Evolutionary conservation across 495 filamentous ascomycete species (phyloP).

Genomic region (Tuber microsphaerosporum): DNA sequence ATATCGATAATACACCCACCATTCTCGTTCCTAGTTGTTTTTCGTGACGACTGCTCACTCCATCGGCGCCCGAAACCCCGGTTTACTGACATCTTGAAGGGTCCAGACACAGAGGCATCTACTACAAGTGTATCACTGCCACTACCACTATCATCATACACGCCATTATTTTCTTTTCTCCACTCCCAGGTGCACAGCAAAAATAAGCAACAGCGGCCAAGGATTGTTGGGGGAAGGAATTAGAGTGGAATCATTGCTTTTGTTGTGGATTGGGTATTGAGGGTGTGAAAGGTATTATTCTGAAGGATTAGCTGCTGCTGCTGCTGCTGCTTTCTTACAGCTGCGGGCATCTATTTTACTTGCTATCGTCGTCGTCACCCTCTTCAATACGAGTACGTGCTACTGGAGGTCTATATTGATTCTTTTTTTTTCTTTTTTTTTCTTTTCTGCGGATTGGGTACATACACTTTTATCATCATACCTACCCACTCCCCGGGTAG

Average conservation of each 20-base stretch:
- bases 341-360: neutral
- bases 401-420: neutral
- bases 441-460: constrained; percentile 31
- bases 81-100: neutral
- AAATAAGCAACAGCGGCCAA: neutral
- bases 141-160: neutral
- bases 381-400: neutral
- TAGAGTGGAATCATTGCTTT: neutral
- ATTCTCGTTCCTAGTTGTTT: neutral
- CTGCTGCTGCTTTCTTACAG: neutral
- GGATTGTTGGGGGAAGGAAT: neutral
- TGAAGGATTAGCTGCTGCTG: constrained; percentile 1
- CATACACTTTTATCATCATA: constrained; percentile 34
- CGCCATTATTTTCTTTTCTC: neutral
- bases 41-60: neutral
- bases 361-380: neutral
- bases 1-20: neutral
- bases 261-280: neutral
- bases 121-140: too few species aligned
- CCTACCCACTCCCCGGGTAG: constrained; percentile 30
- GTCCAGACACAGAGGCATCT: neutral
- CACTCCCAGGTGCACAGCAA: neutral
- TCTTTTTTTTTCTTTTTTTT: constrained; percentile 23
- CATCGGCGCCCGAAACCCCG: neutral
- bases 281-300: constrained; percentile 2